Conservation (phyloP, 208 protist species). For the Leishmania mexicana region DNA sequence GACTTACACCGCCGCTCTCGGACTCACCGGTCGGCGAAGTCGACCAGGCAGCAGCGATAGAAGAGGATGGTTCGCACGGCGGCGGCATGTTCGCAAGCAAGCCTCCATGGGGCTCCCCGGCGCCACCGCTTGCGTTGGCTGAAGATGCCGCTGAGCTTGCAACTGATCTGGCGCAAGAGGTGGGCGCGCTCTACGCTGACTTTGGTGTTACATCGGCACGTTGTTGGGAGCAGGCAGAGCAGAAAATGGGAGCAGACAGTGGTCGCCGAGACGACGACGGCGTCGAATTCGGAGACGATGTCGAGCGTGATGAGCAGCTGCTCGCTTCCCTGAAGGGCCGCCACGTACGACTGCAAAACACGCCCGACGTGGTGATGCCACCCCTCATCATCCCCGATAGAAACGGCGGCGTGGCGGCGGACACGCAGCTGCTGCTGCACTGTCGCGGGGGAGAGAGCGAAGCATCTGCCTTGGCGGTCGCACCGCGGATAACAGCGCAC, state of each 20-base stretch:
- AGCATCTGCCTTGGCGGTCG: background rate
- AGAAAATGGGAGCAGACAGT: background rate
- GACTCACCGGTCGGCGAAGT: background rate
- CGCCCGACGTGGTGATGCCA: constrained; percentile 1
- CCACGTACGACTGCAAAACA: constrained; percentile 20
- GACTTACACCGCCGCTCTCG: background rate
- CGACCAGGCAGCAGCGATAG: background rate
- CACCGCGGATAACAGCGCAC: background rate
- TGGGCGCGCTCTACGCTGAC: background rate
- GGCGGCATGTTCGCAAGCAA: background rate
- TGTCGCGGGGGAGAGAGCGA: background rate
- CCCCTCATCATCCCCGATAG: constrained; percentile 32
- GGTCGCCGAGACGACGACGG: background rate
- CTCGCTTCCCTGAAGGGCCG: constrained; percentile 14
- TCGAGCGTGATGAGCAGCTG: constrained; percentile 13
- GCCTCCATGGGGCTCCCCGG: background rate
- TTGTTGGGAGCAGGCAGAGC: background rate
- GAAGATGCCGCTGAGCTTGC: constrained; percentile 17
- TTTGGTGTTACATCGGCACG: background rate
- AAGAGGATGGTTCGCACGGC: background rate
- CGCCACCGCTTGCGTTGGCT: constrained; percentile 3
- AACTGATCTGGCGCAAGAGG: constrained; percentile 14
- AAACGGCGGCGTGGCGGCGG: constrained; percentile 12
- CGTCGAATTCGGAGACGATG: constrained; percentile 23
- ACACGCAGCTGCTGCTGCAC: background rate